Evolutionary conservation across 768 basidiomycete species (phyloP).

Genomic region (Termitomyces sp.): DNA sequence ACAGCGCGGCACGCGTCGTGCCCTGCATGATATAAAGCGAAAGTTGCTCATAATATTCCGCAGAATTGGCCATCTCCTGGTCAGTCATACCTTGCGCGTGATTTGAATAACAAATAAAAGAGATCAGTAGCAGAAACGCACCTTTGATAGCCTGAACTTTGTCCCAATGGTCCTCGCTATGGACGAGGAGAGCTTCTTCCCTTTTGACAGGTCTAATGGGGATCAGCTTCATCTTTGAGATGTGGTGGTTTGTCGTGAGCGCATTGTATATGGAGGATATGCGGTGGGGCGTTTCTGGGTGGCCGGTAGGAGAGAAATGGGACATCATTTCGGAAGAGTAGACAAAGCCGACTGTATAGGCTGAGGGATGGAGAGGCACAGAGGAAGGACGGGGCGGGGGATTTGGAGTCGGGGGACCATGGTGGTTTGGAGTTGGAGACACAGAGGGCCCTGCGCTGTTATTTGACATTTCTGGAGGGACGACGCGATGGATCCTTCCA

Average conservation of each 20-base stretch:
- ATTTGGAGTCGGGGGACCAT: background rate
- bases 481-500: background rate
- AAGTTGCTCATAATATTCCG: constrained; percentile 81
- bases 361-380: constrained; percentile 30
- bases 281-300: constrained; percentile 76
- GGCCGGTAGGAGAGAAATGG: constrained; percentile 60
- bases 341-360: constrained; percentile 71
- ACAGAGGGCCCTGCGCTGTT: constrained; percentile 3
- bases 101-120: background rate
- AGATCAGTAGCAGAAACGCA: constrained; percentile 33
- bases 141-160: constrained; percentile 80
- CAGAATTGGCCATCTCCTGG: constrained; percentile 71
- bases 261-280: constrained; percentile 71
- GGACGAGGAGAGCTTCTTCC: constrained; percentile 83
- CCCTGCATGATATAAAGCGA: constrained; percentile 89
- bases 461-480: constrained; percentile 8
- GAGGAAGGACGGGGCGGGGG: constrained; percentile 34
- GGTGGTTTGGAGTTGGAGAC: constrained; percentile 2
- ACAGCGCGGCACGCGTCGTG: constrained; percentile 77
- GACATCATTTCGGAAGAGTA: constrained; percentile 85
- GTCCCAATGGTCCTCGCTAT: constrained; percentile 89
- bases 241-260: constrained; percentile 53
- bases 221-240: constrained; percentile 70
- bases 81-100: constrained; percentile 56
- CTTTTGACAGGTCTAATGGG: constrained; percentile 68